phyloP scores from a whole-genome alignment of 352 stramenopile genomes.

The Plasmopara viticola region DNA sequence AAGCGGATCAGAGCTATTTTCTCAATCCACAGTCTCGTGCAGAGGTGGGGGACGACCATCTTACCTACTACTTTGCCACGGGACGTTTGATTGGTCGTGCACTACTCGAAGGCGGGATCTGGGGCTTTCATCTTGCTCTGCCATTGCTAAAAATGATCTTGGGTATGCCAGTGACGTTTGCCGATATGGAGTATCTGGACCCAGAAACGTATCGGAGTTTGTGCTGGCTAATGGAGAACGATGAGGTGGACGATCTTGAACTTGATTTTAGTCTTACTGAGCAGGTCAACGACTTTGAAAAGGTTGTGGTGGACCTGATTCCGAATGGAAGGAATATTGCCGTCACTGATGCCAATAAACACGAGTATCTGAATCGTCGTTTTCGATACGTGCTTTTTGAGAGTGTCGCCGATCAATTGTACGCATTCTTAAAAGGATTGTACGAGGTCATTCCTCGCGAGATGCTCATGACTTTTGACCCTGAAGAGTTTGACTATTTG shows the following conservation, averaged over 20 bases:
- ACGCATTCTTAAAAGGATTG: slow-evolving; percentile 87
- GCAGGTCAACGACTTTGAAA: slow-evolving; percentile 21
- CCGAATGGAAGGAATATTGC: slow-evolving; percentile 50
- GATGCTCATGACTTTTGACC: slow-evolving; percentile 94
- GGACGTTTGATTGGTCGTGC: slow-evolving; percentile 55
- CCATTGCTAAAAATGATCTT: slow-evolving; percentile 97
- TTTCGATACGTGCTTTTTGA: slow-evolving; percentile 58
- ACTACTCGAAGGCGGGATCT: slow-evolving; percentile 85
- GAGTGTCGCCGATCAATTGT: slow-evolving; percentile 47
- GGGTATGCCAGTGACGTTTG: slow-evolving; percentile 90
- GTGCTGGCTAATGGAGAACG: slow-evolving; percentile 45
- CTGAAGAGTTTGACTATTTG: slow-evolving; percentile 95
- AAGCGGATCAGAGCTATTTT: slow-evolving; percentile 49
- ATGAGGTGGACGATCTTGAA: slow-evolving; percentile 44
- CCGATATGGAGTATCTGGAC: slow-evolving; percentile 85
- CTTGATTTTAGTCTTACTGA: slow-evolving; percentile 58
- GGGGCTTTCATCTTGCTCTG: slow-evolving; percentile 89
- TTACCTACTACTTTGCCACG: slow-evolving; percentile 54
- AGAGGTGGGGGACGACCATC: slow-evolving; percentile 51
- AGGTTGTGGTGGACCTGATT: slow-evolving; percentile 43
- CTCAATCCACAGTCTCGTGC: slow-evolving; percentile 51
- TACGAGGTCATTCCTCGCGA: slow-evolving; percentile 94
- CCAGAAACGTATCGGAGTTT: slow-evolving; percentile 47
- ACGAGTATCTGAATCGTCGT: slow-evolving; percentile 88
- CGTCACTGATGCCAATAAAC: slow-evolving; percentile 93